Evolutionary conservation across 768 basidiomycete genomes (phyloP).

Genomic region (Hypholoma fasciculare): DNA sequence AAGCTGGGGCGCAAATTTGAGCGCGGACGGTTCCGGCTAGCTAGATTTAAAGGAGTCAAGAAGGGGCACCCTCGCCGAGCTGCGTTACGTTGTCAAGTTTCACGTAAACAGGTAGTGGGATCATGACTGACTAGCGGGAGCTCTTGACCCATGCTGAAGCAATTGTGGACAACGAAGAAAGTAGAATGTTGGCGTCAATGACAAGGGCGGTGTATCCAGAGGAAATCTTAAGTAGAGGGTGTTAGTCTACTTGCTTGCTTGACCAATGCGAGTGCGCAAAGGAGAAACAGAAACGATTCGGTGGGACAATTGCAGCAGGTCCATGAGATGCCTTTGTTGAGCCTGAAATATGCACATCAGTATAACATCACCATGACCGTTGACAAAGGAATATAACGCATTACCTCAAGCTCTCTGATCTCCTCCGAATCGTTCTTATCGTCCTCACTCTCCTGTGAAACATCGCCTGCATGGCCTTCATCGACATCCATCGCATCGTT

Average conservation of each 20-base stretch:
- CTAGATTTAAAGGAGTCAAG: too few relatives aligned
- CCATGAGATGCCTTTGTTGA: conserved; percentile 72
- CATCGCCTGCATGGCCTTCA: conserved; percentile 46
- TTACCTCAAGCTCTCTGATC: conserved; percentile 80
- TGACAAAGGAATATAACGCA: too few relatives aligned
- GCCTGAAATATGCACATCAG: conserved; percentile 42
- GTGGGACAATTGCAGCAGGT: conserved; percentile 53
- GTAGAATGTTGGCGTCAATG: conserved; percentile 92
- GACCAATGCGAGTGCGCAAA: conserved; percentile 25
- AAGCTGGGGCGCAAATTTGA: too few relatives aligned
- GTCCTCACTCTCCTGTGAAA: conserved; percentile 48
- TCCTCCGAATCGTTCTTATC: conserved; percentile 71
- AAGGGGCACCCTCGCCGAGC: conserved; percentile 79
- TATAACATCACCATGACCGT: conserved; percentile 3
- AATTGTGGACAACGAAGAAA: conserved; percentile 78
- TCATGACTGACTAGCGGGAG: conserved; percentile 80
- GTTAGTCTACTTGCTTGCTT: conserved; percentile 24
- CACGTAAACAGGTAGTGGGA: conserved; percentile 94
- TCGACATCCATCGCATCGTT: conserved; percentile 78
- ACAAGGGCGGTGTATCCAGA: conserved; percentile 91
- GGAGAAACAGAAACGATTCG: conserved; percentile 27
- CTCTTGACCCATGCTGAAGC: conserved; percentile 77
- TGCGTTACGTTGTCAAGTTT: conserved; percentile 65
- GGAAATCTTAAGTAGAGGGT: conserved; percentile 53
- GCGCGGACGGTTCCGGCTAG: too few relatives aligned